Base-by-base conservation (phyloP, 2,329 filamentous ascomycete species). In the Ilyonectria mors-panacis region DNA sequence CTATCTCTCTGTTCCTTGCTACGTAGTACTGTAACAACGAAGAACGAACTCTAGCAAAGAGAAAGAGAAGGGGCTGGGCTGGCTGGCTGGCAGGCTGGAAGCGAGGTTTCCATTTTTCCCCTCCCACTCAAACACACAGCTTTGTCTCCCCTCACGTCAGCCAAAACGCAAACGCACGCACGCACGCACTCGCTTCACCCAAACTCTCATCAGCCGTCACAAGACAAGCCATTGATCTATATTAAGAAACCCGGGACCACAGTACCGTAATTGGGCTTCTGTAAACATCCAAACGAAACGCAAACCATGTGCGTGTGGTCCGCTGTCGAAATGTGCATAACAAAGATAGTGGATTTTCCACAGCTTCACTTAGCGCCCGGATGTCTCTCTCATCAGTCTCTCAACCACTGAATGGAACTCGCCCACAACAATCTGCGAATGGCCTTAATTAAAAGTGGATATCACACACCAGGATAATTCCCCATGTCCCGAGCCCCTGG, bases 391-490 rank as follows among this genome's bases (percentile, higher is more conserved):
- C 42, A 56, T 33, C 50, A 50, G 2, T 28, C 55, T 45, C 35
- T 53, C 63, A 21, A 45, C 53, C 63, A 60, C 48, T 68, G 57
- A 68, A 61, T 54, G 33, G 26, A 39, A 9, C 15, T 57, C 26
- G 45, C 59, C 48, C 44, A 28, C 65, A 54, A 62, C 54, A 64
- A 48, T 57, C 69, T 67, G 62, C 65, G 59, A 67, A 66, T 67
- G 66, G 66, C 66, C 70, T 71, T 67, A 45, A 70, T 71, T 56
- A 66, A 58, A 68, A 68, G 66, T 73, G 73, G 68, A 37, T 28
- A 68, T 55, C 51, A 44, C 28, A n/a, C 54, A 50, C 63, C 61
- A 74, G 62, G 73, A 69, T 59, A 28, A 61, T 58, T 28, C 63
- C 44, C 44, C 63, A 55, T 59, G 47, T 54, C 47, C 44, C 44